Evolutionary conservation across 2,329 filamentous ascomycete species (phyloP), one percentile per base, ranked within the genome.

Genomic region (Aureobasidium sp.): DNA sequence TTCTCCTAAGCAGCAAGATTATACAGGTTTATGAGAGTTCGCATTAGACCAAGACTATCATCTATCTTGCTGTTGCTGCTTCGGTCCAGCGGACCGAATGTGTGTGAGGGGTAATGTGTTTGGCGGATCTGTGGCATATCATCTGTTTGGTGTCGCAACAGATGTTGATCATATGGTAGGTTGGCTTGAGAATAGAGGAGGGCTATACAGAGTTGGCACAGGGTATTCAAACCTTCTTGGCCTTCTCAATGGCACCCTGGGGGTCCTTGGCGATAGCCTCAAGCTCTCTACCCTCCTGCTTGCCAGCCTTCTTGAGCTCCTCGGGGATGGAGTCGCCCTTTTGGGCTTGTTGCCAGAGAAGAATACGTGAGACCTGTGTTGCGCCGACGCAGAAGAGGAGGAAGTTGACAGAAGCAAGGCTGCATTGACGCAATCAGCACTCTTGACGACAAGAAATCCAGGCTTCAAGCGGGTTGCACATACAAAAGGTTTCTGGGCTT

Each of bases 331-430:
- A 64, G 57, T 72, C 66, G 37, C 79, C 74, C 78, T 90, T 86
- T 71, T 87, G 76, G 64, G 80, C 82, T 67, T 79, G 76, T 69
- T 87, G 81, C 75, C 87, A 88, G 70, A 84, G 62, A 68, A 85
- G 76, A 72, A 97, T 97, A 70, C 94, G 87, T 67, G 79, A 79
- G 67, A 90, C 82, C 81, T 99, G 94, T 67, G 90, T 83, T 63
- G 90, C 79, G 70, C 94, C 94, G 66, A 97, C 92, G 68, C 88
- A 79, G 70, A 89, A 93, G 70, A 99, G 88, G 83, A 97, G 95
- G 84, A 97, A 97, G 85, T 99, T 99, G 74, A 97, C 94, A 61
- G 91, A 87, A 65, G 94, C 94, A 64, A 99, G 87, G 65, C 88
- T 91, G 65, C 17, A 45, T 68, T 11, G 14, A 12, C 11, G 14